A percentile compares a stretch with the other conserved stretches of the same genome.
phyloP scores from a whole-genome alignment of 805 yeast species.

The Candida pseudoglaebosa region DNA sequence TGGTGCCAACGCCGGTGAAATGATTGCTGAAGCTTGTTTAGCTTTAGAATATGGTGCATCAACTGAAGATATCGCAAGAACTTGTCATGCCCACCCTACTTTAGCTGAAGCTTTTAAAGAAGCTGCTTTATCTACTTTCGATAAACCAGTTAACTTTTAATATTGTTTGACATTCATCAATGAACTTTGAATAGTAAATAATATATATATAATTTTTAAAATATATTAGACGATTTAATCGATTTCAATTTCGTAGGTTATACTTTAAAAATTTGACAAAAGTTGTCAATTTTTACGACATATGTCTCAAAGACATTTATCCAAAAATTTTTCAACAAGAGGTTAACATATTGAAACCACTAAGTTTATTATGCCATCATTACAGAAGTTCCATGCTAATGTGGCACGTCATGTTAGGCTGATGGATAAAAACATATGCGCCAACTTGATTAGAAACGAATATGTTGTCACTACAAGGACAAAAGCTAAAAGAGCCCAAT shows the following conservation, averaged over 20 bases:
- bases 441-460: conserved; percentile 42
- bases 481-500: conserved; percentile 43
- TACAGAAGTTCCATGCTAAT: conserved; percentile 39
- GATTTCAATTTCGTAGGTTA: not conserved
- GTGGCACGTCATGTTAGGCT: conserved; percentile 40
- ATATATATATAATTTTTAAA: not conserved
- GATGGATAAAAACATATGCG: conserved; percentile 43
- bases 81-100: conserved; percentile 99
- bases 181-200: not conserved
- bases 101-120: conserved; percentile 97
- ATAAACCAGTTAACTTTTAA: conserved; percentile 84
- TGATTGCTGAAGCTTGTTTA: conserved; percentile 98
- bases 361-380: conserved; percentile 29
- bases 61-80: conserved; percentile 95
- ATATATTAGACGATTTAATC: not conserved
- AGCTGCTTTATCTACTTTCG: conserved; percentile 90
- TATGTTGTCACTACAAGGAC: conserved; percentile 40
- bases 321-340: conserved; percentile 5
- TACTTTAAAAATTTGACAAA: too few relatives aligned
- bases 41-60: conserved; percentile 99
- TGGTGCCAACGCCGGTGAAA: conserved; percentile 99
- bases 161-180: not conserved
- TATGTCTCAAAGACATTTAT: not conserved
- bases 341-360: not conserved
- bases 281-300: not conserved